Percentiles rank a stretch among this genome's conserved stretches.
Evolutionary conservation across 2,329 filamentous ascomycete species (phyloP).

Genomic region (Ceratocystis cubensis): DNA sequence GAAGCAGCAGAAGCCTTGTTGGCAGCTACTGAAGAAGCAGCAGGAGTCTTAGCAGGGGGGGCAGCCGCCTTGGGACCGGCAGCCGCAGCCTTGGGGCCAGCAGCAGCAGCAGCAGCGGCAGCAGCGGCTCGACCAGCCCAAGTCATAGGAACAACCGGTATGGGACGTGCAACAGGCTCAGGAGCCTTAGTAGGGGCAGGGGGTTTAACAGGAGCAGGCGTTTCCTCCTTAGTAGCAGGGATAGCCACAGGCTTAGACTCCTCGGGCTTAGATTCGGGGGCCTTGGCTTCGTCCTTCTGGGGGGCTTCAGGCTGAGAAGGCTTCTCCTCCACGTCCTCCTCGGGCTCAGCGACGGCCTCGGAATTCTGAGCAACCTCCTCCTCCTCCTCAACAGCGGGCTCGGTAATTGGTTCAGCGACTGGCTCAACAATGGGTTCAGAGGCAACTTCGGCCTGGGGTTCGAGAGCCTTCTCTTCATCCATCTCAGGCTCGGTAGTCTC

Average conservation of each 20-base stretch:
- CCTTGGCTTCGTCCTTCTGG: slow-evolving; percentile 14
- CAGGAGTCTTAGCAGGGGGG: slow-evolving; percentile 26
- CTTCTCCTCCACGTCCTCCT: slow-evolving; percentile 44
- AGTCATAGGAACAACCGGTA: slow-evolving; percentile 50
- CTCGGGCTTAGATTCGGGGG: slow-evolving; percentile 9
- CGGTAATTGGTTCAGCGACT: slow-evolving; percentile 28
- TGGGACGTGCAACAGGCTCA: slow-evolving; percentile 40
- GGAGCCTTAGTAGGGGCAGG: slow-evolving; percentile 36
- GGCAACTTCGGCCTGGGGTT: slow-evolving; percentile 32
- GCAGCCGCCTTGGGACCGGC: slow-evolving; percentile 42
- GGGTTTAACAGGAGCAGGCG: slow-evolving; percentile 37
- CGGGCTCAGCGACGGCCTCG: slow-evolving; percentile 47
- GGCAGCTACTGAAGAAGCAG: slow-evolving; percentile 30
- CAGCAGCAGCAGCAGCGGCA: slow-evolving; percentile 28
- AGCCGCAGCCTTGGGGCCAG: slow-evolving; percentile 34
- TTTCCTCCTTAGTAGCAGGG: slow-evolving; percentile 46
- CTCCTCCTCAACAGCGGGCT: slow-evolving; percentile 41
- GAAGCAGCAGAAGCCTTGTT: slow-evolving; percentile 25
- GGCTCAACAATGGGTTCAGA: slow-evolving; percentile 13
- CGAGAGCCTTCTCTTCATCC: slow-evolving; percentile 25
- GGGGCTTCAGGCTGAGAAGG: slow-evolving; percentile 20
- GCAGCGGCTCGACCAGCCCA: slow-evolving; percentile 61
- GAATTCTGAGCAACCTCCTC: slow-evolving; percentile 41
- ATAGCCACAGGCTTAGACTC: slow-evolving; percentile 24
- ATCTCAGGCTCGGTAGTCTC: slow-evolving; percentile 27